Evolutionary conservation across 305 asterid genomes (phyloP), one percentile per base, ranked within the genome.

Genomic region (Euphrasia arctica): DNA sequence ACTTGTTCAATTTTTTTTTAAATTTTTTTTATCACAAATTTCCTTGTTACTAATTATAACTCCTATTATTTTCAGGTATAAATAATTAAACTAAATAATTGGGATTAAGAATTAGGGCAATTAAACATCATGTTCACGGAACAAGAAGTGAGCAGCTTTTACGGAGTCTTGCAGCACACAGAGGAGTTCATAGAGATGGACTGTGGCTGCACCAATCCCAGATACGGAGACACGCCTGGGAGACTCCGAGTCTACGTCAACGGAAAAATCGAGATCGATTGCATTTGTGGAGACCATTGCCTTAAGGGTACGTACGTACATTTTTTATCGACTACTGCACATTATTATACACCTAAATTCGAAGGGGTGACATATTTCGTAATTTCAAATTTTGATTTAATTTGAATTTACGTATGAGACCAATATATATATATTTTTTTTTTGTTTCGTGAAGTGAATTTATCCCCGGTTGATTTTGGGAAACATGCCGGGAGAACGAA

Each of bases 401-500:
- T 18, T 18, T 18, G 22, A 18, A 18, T 18, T 18, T 18, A 18
- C 22, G 22, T 18, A 18, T 18, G 22, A 18, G 1, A 18, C 22
- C 22, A 18, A 18, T 18, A 18, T 31, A 29, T 29, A 29, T 29
- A 29, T 29, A 29, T 29, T 2, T 31, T 31, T 31, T 2, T 2
- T 31, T 2, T 32, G 4, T 32, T 5, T 3, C 1, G 39, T 32
- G 39, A 60, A 80, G 84, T 68, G 11, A 78, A 71, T 5, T 51
- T 80, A 15, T 64, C 78, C 31, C 82, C 85, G 1, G 50, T 50
- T 0, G 76, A 81, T 56, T 80, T 76, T 62, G 86, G 77, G 4
- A 77, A 13, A 39, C 86, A 83, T 54, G 64, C 77, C 2, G 76
- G 83, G 13, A 77, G 56, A 67, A 64, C 65, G 0, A 58, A 70